Conservation (phyloP, 2,329 filamentous ascomycete genomes). For the Daldinia sp. region DNA sequence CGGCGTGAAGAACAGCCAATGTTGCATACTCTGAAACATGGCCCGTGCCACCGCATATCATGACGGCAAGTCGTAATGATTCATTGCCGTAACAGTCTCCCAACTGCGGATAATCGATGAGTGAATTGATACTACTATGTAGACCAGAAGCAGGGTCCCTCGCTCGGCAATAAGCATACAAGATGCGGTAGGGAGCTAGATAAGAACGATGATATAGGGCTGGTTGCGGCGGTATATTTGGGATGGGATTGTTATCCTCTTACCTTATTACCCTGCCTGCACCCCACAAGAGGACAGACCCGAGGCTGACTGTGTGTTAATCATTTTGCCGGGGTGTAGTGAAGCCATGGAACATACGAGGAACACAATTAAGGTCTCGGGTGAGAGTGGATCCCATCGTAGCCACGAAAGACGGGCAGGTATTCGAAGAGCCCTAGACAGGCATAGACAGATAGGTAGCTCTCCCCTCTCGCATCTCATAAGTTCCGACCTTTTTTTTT, state of each 20-base stretch:
- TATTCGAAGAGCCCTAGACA: slow-evolving; percentile 19
- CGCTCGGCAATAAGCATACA: slow-evolving; percentile 5
- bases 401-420: slow-evolving; percentile 13
- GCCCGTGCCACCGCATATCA: slow-evolving; percentile 21
- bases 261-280: slow-evolving; percentile 28
- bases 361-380: slow-evolving; percentile 22
- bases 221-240: slow-evolving; percentile 10
- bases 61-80: slow-evolving; percentile 11
- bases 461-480: neutral
- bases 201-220: slow-evolving; percentile 15
- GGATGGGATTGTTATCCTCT: slow-evolving; percentile 4
- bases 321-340: slow-evolving; percentile 28
- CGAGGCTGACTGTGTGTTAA: slow-evolving; percentile 38
- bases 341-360: slow-evolving; percentile 21
- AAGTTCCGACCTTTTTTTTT: slow-evolving; percentile 16
- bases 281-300: slow-evolving; percentile 40
- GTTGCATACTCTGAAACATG: slow-evolving; percentile 38
- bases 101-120: slow-evolving; percentile 3
- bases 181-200: slow-evolving; percentile 2
- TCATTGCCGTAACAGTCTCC: slow-evolving; percentile 2
- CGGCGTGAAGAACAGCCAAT: slow-evolving; percentile 20
- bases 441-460: slow-evolving; percentile 16
- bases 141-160: neutral
- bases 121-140: neutral
- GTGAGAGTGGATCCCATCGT: slow-evolving; percentile 15